Evolutionary conservation across 148 eudicot genomes (phyloP).

Genomic region (Rheum nobile): DNA sequence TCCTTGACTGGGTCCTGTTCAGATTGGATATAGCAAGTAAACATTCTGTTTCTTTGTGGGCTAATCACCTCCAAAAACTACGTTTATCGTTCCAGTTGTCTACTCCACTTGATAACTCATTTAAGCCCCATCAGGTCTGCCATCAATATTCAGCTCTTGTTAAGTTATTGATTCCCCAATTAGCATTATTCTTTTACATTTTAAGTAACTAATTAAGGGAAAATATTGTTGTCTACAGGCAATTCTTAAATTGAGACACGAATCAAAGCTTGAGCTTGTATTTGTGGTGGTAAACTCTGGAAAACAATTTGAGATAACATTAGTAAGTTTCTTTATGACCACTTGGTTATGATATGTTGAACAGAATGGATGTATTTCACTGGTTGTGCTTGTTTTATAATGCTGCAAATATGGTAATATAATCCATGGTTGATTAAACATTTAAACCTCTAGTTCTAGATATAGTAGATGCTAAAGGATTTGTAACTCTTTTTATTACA

Average conservation of each 20-base stretch:
- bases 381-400: not conserved
- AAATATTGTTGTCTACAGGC: constrained; percentile 35
- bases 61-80: constrained; percentile 92
- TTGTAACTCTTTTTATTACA: too few species aligned
- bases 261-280: constrained; percentile 76
- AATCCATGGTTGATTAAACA: not conserved
- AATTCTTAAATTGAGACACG: constrained; percentile 68
- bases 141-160: not conserved
- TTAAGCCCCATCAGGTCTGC: constrained; percentile 87
- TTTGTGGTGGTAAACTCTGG: constrained; percentile 58
- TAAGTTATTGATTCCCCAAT: not conserved
- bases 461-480: too few species aligned
- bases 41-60: constrained; percentile 56
- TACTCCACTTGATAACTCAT: constrained; percentile 57
- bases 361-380: not conserved
- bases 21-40: constrained; percentile 62
- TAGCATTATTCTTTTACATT: not conserved
- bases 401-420: not conserved
- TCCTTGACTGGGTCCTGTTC: constrained; percentile 8
- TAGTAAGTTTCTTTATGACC: constrained; percentile 35
- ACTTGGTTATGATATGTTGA: not conserved
- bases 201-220: constrained; percentile 2
- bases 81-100: constrained; percentile 61
- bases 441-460: too few species aligned
- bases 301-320: constrained; percentile 48